phyloP scores from a whole-genome alignment of 108 stramenopile species.

The Mediolabrus comicus region DNA sequence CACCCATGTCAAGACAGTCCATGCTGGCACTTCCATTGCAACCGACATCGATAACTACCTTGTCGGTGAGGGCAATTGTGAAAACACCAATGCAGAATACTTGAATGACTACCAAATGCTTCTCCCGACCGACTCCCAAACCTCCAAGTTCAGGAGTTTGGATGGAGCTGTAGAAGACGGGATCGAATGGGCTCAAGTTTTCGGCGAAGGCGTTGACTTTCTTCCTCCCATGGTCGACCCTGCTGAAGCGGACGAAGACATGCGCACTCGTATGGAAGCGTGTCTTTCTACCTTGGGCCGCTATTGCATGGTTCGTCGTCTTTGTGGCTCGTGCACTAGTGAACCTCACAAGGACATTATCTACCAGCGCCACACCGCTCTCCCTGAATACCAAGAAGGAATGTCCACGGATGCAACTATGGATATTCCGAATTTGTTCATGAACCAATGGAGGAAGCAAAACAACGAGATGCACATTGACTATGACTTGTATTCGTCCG shows the following conservation, averaged over 20 bases:
- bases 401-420: constrained; percentile 6
- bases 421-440: constrained; percentile 34
- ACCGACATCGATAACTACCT: constrained; percentile 20
- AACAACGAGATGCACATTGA: constrained; percentile 20
- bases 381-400: constrained; percentile 8
- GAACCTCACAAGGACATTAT: constrained; percentile 36
- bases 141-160: not conserved
- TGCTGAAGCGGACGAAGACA: constrained; percentile 8
- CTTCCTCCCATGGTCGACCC: constrained; percentile 16
- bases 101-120: constrained; percentile 25
- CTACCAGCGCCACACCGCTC: constrained; percentile 33
- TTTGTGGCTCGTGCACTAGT: constrained; percentile 18
- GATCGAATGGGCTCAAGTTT: constrained; percentile 11
- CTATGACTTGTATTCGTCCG: constrained; percentile 40
- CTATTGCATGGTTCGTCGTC: constrained; percentile 24
- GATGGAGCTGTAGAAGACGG: not conserved
- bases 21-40: not conserved
- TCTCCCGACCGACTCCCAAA: not conserved
- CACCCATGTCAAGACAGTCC: constrained; percentile 11
- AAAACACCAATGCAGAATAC: constrained; percentile 1
- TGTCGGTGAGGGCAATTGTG: constrained; percentile 14
- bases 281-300: not conserved
- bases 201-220: constrained; percentile 26
- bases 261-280: constrained; percentile 19
- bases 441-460: constrained; percentile 32